Base-by-base conservation (phyloP, 148 eudicot species). In the Dysphania ambrosioides region DNA sequence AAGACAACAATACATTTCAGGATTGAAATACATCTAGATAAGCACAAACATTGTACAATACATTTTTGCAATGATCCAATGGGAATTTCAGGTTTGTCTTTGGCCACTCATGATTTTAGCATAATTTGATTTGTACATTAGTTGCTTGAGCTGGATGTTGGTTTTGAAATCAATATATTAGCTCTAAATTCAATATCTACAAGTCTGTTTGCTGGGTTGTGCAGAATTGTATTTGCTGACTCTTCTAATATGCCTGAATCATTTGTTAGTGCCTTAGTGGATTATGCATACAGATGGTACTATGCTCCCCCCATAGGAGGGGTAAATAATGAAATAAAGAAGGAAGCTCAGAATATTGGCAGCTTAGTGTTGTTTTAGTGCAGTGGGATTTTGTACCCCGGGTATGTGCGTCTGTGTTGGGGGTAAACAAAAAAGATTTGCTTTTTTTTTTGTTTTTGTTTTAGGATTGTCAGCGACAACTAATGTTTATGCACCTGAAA, bases 1-100 rank as follows among this genome's bases (percentile, higher is more conserved):
- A 68, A 95, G 97, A 85, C 98, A 92, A 62, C 93, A 88, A 67
- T 80, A 95, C 84, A 84, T 95, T 23, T 95, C 98, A 65, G 98
- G 98, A 51, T 76, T 95, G 87, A 95, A 87, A 85, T 92, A 88
- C 79, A 95, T 95, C 77, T 94, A 94, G 92, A 68, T 58, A 27
- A 67, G 74, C 74, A 70, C 69, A 71, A 58, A 72, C 77, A 12
- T 76, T 72, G 79, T 72, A 57, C 68, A 60, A 80, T 70, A 71
- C 68, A 58, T 68, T 75, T 80, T 68, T 64, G 77, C 55, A 38
- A 30, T 75, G 30, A 36, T 80, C 70, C n/a, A 57, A 71, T 71
- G 76, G 47, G 30, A 75, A 71, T 68, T 66, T 75, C 73, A 72
- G 73, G 72, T 71, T 59, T 66, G 62, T 72, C 42, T 21, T 47